Percentiles rank a stretch among this genome's conserved stretches.
Conservation (phyloP, 108 stramenopile species). For the Aureococcus anophagefferens region DNA sequence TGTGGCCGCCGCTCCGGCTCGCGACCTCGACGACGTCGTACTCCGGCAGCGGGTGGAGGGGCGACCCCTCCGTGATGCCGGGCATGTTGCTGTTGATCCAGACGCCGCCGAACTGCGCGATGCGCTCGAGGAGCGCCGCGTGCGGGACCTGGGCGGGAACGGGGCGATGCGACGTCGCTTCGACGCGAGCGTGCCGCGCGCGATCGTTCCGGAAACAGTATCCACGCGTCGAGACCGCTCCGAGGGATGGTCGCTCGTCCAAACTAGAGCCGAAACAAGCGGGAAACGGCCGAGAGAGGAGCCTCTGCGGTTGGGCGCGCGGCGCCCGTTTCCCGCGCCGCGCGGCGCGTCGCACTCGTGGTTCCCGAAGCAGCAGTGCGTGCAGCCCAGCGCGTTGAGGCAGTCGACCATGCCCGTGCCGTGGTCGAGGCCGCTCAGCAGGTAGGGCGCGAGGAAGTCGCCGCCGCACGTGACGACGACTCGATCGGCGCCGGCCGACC, state of each 20-base stretch:
- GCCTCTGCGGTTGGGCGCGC: no score
- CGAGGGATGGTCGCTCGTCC: no score
- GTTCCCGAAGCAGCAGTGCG: constrained; percentile 40
- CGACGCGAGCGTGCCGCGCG: no score
- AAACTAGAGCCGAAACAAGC: no score
- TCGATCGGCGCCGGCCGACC: not conserved
- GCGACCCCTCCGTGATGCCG: constrained; percentile 32
- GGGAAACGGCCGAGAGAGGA: no score
- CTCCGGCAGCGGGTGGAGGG: no score
- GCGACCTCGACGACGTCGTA: constrained; percentile 16
- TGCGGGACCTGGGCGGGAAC: constrained; percentile 31
- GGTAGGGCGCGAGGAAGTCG: constrained; percentile 37
- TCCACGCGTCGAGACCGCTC: no score
- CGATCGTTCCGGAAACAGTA: no score
- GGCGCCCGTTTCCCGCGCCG: no score
- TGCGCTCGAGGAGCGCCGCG: constrained; percentile 25
- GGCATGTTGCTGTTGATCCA: constrained; percentile 47
- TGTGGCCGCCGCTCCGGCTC: constrained; percentile 29
- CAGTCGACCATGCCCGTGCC: constrained; percentile 49
- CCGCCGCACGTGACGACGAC: constrained; percentile 32
- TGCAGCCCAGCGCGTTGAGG: constrained; percentile 26
- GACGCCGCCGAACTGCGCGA: constrained; percentile 27
- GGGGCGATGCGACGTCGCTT: no score
- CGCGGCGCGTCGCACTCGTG: no score
- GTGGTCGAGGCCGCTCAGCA: constrained; percentile 34